Percentiles rank a stretch among this genome's conserved stretches.
Evolutionary conservation across 1,284 basidiomycete species (phyloP).

Genomic region (Ganoderma boninense): DNA sequence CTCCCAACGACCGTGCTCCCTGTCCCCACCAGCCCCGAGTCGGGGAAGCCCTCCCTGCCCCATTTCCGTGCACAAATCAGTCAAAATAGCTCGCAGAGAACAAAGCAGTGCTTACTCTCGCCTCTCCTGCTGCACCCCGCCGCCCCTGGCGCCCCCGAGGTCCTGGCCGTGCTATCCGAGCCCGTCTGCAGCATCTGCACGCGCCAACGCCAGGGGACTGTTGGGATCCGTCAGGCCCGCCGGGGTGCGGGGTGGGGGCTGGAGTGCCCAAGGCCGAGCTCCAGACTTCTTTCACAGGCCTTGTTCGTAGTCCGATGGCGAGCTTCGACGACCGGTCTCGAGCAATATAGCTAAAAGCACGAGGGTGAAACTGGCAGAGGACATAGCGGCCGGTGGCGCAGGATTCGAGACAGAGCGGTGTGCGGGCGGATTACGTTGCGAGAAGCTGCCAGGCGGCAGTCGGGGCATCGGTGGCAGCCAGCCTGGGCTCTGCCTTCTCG

Average conservation of each 20-base stretch:
- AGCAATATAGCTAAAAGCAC: constrained; percentile 21
- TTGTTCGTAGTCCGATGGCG: constrained; percentile 12
- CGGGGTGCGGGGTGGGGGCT: constrained; percentile 13
- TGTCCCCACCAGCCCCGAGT: constrained; percentile 7
- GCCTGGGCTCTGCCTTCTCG: neutral
- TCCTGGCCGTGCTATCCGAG: constrained; percentile 22
- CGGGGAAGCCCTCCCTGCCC: constrained; percentile 14
- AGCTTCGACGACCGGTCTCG: constrained; percentile 17
- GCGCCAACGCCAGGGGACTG: constrained; percentile 27
- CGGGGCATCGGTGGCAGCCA: neutral
- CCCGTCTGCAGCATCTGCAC: constrained; percentile 19
- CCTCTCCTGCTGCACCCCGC: constrained; percentile 4
- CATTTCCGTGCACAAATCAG: constrained; percentile 26
- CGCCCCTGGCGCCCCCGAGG: constrained; percentile 23
- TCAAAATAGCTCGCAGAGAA: constrained; percentile 27
- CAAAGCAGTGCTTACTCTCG: constrained; percentile 25
- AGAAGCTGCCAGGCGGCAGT: neutral
- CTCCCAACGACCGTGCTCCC: neutral
- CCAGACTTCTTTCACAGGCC: constrained; percentile 23
- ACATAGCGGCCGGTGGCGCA: constrained; percentile 4
- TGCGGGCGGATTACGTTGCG: neutral
- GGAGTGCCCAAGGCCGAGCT: constrained; percentile 14
- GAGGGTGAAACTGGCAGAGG: neutral
- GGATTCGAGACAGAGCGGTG: neutral
- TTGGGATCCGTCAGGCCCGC: constrained; percentile 30